phyloP scores from a whole-genome alignment of 257 asterid genomes.

The Nyctanthes arbortristis region DNA sequence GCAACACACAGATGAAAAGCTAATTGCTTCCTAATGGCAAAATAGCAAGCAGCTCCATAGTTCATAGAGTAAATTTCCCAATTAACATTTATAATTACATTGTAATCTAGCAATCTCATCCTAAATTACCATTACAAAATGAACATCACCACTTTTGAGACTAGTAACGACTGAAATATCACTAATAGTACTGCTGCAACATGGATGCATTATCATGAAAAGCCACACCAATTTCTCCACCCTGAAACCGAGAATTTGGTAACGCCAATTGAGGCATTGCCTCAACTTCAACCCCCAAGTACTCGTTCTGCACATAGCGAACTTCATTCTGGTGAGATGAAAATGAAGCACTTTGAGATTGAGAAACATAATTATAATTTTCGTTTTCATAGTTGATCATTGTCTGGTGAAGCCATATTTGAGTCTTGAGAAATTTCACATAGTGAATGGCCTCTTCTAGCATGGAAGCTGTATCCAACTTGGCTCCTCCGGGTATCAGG shows the following conservation, averaged over 20 bases:
- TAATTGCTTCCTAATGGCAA: too few relatives aligned
- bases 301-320: background rate
- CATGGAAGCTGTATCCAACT: slow-evolving; percentile 50
- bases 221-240: slow-evolving; percentile 1
- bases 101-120: background rate
- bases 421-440: slow-evolving; percentile 47
- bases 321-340: background rate
- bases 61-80: too few relatives aligned
- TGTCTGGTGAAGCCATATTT: slow-evolving; percentile 39
- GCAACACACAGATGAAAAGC: too few relatives aligned
- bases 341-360: background rate
- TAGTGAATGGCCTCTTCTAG: slow-evolving; percentile 48
- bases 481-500: slow-evolving; percentile 44
- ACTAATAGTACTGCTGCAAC: background rate
- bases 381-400: slow-evolving; percentile 22
- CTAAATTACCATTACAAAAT: background rate
- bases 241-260: background rate
- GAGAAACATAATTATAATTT: background rate
- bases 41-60: too few relatives aligned
- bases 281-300: background rate
- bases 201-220: slow-evolving; percentile 1
- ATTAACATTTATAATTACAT: background rate
- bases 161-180: too few relatives aligned
- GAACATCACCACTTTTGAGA: background rate
- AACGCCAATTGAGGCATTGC: background rate